phyloP scores from a whole-genome alignment of 768 basidiomycete species.

The Symmetrospora coprosmae region DNA sequence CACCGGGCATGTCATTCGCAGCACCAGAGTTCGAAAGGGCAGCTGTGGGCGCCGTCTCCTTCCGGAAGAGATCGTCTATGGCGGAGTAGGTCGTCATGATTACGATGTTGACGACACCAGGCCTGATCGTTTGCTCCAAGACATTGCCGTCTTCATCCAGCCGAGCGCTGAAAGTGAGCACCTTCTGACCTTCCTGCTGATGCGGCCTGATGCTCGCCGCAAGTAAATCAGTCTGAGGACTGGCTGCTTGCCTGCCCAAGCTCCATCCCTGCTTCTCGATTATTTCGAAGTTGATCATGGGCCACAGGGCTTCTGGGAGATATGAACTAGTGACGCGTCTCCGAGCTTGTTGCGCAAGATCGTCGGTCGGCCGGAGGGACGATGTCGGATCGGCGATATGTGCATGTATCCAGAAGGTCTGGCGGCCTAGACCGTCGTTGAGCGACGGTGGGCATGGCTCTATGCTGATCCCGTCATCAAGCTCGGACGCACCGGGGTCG shows the following conservation, averaged over 20 bases:
- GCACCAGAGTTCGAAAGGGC: neutral
- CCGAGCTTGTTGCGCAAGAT: conserved; percentile 49
- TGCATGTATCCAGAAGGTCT: conserved; percentile 62
- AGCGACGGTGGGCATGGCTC: conserved; percentile 45
- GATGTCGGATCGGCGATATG: conserved; percentile 88
- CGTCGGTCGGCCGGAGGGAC: conserved; percentile 56
- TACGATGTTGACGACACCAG: conserved; percentile 61
- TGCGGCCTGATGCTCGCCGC: conserved; percentile 33
- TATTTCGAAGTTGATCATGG: conserved; percentile 54
- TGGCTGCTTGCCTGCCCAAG: conserved; percentile 26
- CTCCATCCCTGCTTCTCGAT: neutral
- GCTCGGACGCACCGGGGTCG: conserved; percentile 59
- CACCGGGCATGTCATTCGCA: conserved; percentile 3
- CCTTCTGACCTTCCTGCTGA: conserved; percentile 43
- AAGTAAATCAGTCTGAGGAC: conserved; percentile 42
- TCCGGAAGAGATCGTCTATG: conserved; percentile 43
- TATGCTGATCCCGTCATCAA: conserved; percentile 85
- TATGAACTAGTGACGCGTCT: conserved; percentile 49
- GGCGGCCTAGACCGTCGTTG: conserved; percentile 42
- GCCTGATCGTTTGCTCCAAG: conserved; percentile 53
- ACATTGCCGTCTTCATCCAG: conserved; percentile 52
- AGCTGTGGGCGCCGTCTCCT: conserved; percentile 38
- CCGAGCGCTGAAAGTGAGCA: conserved; percentile 67
- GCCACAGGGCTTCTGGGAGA: conserved; percentile 48
- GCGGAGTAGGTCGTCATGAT: conserved; percentile 51